phyloP scores from a whole-genome alignment of 2,329 filamentous ascomycete species.

The Lecanosticta acicola region DNA sequence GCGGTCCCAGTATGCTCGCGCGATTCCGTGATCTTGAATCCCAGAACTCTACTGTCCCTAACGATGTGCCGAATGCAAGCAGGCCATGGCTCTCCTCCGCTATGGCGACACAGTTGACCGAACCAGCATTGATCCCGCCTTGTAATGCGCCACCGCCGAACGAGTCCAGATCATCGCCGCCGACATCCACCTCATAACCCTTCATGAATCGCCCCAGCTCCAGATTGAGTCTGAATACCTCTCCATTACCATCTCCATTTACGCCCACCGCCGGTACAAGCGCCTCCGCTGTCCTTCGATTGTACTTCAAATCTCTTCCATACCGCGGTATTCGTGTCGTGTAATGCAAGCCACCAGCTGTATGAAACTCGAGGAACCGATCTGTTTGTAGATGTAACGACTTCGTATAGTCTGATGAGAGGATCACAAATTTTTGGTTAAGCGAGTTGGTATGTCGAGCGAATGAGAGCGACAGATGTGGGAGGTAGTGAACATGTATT shows the following conservation, averaged over 20 bases:
- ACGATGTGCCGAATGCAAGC: conserved; percentile 84
- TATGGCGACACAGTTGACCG: conserved; percentile 80
- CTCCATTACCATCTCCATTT: conserved; percentile 77
- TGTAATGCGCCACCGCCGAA: conserved; percentile 70
- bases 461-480: conserved; percentile 89
- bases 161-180: conserved; percentile 66
- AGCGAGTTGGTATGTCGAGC: conserved; percentile 85
- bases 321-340: conserved; percentile 86
- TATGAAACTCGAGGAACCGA: conserved; percentile 88
- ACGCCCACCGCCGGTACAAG: conserved; percentile 83
- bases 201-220: conserved; percentile 92
- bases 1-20: conserved; percentile 67
- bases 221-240: conserved; percentile 88
- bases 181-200: conserved; percentile 85
- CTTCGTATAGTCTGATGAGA: conserved; percentile 89
- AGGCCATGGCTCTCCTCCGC: conserved; percentile 87
- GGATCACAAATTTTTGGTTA: conserved; percentile 83
- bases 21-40: conserved; percentile 78
- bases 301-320: conserved; percentile 82
- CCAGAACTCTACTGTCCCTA: conserved; percentile 97
- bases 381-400: conserved; percentile 90
- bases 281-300: conserved; percentile 74
- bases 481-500: conserved; percentile 92
- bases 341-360: conserved; percentile 80
- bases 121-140: conserved; percentile 76